Evolutionary conservation across 2,329 filamentous ascomycete genomes (phyloP).

Genomic region (Paramyrothecium roridum): DNA sequence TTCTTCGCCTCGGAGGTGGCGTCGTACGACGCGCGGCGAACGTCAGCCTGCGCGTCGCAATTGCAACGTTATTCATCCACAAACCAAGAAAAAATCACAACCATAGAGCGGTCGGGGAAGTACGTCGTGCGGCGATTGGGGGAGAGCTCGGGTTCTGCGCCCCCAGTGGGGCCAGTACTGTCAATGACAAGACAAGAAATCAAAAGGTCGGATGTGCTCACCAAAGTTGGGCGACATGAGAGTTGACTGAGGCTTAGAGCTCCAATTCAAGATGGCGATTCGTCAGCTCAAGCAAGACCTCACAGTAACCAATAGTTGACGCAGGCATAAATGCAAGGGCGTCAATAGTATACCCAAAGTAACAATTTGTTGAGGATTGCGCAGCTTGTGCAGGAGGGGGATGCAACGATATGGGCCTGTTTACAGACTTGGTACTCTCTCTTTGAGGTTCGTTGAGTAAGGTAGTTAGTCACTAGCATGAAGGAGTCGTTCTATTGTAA

Average conservation of each 20-base stretch:
- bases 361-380: background rate
- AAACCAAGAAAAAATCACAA: background rate
- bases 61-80: background rate
- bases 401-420: too few relatives aligned
- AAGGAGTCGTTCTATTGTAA: too few relatives aligned
- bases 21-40: background rate
- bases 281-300: background rate
- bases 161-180: background rate
- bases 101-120: too few relatives aligned
- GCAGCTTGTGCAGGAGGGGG: too few relatives aligned
- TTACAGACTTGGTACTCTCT: too few relatives aligned
- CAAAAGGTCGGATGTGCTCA: background rate
- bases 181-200: background rate
- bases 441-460: too few relatives aligned
- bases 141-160: background rate
- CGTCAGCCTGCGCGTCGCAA: background rate
- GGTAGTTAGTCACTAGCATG: too few relatives aligned
- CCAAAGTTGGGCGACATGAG: background rate
- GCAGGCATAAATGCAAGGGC: background rate
- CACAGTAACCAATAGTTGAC: background rate
- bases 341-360: background rate
- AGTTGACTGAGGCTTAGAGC: background rate
- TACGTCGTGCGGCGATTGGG: too few relatives aligned
- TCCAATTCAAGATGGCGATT: background rate
- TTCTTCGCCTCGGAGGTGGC: background rate